phyloP scores from a whole-genome alignment of 192 early-diverging fungal species.

The Entomortierella parvispora region DNA sequence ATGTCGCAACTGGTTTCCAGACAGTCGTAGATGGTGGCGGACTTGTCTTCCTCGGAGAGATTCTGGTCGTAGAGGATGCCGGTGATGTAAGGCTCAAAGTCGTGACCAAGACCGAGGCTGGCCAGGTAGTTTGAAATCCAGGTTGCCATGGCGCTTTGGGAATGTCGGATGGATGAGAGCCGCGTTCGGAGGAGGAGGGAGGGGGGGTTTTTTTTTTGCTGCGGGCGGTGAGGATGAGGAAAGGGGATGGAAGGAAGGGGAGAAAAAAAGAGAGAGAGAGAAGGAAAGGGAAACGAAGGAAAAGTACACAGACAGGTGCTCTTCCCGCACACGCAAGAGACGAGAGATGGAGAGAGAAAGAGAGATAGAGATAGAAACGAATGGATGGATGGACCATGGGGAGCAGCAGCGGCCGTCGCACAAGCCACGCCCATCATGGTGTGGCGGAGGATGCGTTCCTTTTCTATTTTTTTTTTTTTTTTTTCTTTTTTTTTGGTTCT shows the following conservation, averaged over 20 bases:
- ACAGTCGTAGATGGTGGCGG: constrained; percentile 35
- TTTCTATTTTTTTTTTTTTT: too few relatives aligned
- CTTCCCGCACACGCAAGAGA: too few relatives aligned
- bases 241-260: neutral
- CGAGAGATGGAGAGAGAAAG: too few relatives aligned
- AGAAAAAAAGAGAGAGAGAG: neutral
- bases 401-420: too few relatives aligned
- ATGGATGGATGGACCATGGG: too few relatives aligned
- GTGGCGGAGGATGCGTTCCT: too few relatives aligned
- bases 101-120: constrained; percentile 29
- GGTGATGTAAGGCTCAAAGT: constrained; percentile 41
- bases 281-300: neutral
- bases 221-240: too few relatives aligned
- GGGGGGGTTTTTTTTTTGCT: neutral
- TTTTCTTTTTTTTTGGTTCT: too few relatives aligned
- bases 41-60: constrained; percentile 43
- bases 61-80: constrained; percentile 33
- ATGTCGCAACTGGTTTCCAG: constrained; percentile 27
- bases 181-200: neutral
- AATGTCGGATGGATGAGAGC: neutral
- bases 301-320: too few relatives aligned
- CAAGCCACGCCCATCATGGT: too few relatives aligned
- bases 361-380: too few relatives aligned
- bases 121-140: constrained; percentile 47
- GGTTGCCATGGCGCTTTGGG: constrained; percentile 28